Evolutionary conservation across 805 yeast genomes (phyloP).

Genomic region (Yueomyces sp.): DNA sequence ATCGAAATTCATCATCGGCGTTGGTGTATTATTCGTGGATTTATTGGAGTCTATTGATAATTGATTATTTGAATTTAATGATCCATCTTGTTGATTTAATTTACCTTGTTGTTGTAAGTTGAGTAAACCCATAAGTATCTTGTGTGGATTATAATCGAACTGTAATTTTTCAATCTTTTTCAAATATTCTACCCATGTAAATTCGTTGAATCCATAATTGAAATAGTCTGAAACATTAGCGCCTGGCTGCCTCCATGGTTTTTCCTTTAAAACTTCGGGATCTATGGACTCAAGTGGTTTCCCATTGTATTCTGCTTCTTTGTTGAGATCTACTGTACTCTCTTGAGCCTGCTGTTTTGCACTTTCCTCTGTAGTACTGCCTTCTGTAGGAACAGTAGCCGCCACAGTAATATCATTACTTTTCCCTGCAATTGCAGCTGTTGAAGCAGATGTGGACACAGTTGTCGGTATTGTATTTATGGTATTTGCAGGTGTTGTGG

Average conservation of each 20-base stretch:
- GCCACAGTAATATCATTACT: slow-evolving; percentile 8
- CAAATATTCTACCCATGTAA: slow-evolving; percentile 90
- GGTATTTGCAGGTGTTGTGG: slow-evolving; percentile 3
- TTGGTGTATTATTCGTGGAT: neutral
- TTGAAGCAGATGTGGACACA: neutral
- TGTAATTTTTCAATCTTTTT: slow-evolving; percentile 72
- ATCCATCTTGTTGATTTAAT: slow-evolving; percentile 7
- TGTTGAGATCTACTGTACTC: slow-evolving; percentile 22
- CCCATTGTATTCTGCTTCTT: slow-evolving; percentile 43
- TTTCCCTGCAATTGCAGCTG: slow-evolving; percentile 1
- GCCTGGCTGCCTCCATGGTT: slow-evolving; percentile 98
- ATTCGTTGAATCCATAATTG: slow-evolving; percentile 93
- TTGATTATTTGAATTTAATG: neutral
- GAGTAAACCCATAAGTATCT: slow-evolving; percentile 44
- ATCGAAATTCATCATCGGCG: neutral
- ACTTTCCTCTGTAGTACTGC: neutral
- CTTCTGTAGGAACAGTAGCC: slow-evolving; percentile 10
- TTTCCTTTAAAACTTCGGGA: slow-evolving; percentile 71
- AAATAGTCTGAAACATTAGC: slow-evolving; percentile 91
- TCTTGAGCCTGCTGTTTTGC: neutral
- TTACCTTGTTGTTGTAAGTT: slow-evolving; percentile 25
- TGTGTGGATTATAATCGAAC: slow-evolving; percentile 72
- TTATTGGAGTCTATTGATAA: slow-evolving; percentile 11
- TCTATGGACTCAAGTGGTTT: slow-evolving; percentile 71
- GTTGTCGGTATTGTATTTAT: slow-evolving; percentile 5